Conservation (phyloP, 2,329 filamentous ascomycete genomes). For the Colletotrichum tanaceti region DNA sequence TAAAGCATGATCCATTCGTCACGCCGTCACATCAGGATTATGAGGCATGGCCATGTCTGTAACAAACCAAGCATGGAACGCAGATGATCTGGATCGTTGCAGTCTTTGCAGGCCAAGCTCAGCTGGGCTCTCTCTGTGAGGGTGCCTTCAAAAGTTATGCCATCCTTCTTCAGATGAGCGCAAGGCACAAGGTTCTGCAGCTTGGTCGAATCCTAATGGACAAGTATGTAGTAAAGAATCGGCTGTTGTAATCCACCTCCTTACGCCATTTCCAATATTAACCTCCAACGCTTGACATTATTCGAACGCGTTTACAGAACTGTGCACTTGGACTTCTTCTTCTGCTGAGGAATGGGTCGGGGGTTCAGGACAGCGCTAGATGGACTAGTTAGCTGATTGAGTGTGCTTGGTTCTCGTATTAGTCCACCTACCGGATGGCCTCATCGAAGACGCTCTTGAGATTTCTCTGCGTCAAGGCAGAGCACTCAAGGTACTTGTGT, state of each 20-base stretch:
- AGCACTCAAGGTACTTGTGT: slow-evolving; percentile 98
- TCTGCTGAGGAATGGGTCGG: slow-evolving; percentile 66
- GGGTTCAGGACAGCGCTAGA: slow-evolving; percentile 78
- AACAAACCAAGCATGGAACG: background rate
- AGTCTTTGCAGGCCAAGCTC: slow-evolving; percentile 25
- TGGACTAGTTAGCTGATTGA: slow-evolving; percentile 42
- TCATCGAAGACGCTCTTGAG: slow-evolving; percentile 99
- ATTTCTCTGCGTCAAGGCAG: slow-evolving; percentile 94
- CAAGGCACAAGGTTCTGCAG: slow-evolving; percentile 26
- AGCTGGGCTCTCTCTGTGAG: slow-evolving; percentile 15
- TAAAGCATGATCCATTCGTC: slow-evolving; percentile 6
- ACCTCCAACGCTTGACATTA: slow-evolving; percentile 25
- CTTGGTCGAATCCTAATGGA: slow-evolving; percentile 29
- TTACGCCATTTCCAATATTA: slow-evolving; percentile 34
- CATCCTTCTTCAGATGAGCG: slow-evolving; percentile 22
- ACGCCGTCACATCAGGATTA: slow-evolving; percentile 1
- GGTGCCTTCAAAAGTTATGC: slow-evolving; percentile 24
- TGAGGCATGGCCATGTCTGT: background rate
- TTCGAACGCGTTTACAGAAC: slow-evolving; percentile 66
- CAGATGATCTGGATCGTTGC: slow-evolving; percentile 19
- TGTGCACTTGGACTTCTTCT: slow-evolving; percentile 75
- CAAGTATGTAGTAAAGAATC: slow-evolving; percentile 16
- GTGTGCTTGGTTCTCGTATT: slow-evolving; percentile 44
- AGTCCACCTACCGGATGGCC: slow-evolving; percentile 83
- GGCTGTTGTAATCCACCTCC: slow-evolving; percentile 28